Conservation (phyloP, 192 early-diverging fungal genomes). For the Coemansia sp. region DNA sequence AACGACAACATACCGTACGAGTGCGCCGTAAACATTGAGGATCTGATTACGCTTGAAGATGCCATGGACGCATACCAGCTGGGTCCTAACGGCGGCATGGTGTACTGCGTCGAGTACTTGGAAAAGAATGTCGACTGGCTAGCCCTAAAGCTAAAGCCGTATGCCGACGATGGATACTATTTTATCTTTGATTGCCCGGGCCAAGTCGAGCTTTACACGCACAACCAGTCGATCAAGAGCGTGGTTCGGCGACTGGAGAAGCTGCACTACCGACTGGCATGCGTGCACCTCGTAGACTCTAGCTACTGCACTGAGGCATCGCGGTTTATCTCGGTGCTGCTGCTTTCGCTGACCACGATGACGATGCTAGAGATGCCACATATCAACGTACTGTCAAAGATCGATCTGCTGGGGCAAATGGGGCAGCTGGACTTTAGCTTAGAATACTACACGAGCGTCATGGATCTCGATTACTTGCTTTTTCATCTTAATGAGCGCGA, state of each 20-base stretch:
- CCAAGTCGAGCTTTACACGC: conserved; percentile 97
- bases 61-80: conserved; percentile 85
- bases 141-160: conserved; percentile 63
- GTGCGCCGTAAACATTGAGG: conserved; percentile 77
- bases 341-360: conserved; percentile 91
- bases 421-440: conserved; percentile 74
- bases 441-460: conserved; percentile 94
- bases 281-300: conserved; percentile 86
- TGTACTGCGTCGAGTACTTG: conserved; percentile 95
- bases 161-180: conserved; percentile 63
- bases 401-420: conserved; percentile 85
- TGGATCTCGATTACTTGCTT: conserved; percentile 82
- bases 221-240: conserved; percentile 79
- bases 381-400: conserved; percentile 94
- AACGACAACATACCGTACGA: conserved; percentile 86
- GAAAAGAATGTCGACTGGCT: conserved; percentile 92
- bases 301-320: conserved; percentile 90
- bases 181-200: conserved; percentile 96
- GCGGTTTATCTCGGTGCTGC: conserved; percentile 87
- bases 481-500: conserved; percentile 69
- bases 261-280: conserved; percentile 63
- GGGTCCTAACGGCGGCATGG: conserved; percentile 95
- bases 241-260: conserved; percentile 71
- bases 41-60: conserved; percentile 91
- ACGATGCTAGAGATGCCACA: conserved; percentile 91